phyloP scores from a whole-genome alignment of 352 stramenopile species.

The Pythium rhizo-oryzae region DNA sequence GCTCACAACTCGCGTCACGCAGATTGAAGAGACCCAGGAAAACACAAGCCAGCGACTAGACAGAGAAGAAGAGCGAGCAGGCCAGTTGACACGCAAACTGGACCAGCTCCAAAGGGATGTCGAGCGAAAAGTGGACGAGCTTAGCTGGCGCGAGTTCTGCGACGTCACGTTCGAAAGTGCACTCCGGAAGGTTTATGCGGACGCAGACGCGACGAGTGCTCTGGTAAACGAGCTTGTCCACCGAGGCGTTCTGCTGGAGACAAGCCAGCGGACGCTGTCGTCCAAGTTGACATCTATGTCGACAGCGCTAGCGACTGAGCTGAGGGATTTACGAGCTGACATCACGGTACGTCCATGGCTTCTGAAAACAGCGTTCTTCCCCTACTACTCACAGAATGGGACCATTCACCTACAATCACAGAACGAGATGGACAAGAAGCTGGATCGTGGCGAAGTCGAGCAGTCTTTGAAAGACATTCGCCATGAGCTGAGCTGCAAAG shows the following conservation, averaged over 20 bases:
- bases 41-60: not conserved
- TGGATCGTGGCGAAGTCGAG: conserved; percentile 7
- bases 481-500: conserved; percentile 32
- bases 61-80: not conserved
- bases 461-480: conserved; percentile 17
- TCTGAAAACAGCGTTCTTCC: not conserved
- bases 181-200: not conserved
- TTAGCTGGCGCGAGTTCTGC: conserved; percentile 13
- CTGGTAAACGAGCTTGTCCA: conserved; percentile 26
- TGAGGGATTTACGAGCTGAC: not conserved
- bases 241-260: conserved; percentile 26
- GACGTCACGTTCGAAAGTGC: not conserved
- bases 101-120: not conserved
- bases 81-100: not conserved
- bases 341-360: conserved; percentile 8
- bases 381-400: not conserved
- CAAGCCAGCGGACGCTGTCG: conserved; percentile 19
- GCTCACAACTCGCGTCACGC: conserved; percentile 32
- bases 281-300: conserved; percentile 28
- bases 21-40: conserved; percentile 7
- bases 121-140: not conserved
- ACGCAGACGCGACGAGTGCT: not conserved
- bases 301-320: conserved; percentile 5
- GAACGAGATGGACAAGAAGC: conserved; percentile 13
- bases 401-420: not conserved